Base-by-base conservation (phyloP, 805 yeast species). In the Candida patagonica region DNA sequence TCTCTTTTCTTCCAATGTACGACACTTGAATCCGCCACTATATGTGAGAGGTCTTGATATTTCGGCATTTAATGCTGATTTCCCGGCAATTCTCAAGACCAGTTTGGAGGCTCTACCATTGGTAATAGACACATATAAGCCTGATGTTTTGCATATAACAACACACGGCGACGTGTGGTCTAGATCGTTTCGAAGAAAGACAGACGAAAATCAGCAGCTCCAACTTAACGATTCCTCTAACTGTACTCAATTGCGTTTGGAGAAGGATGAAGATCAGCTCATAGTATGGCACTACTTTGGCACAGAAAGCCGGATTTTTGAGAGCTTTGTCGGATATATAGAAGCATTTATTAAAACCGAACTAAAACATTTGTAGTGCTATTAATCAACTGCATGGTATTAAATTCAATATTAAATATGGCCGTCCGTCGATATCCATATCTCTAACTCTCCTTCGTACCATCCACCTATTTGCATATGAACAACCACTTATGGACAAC, bases 111-210 rank as follows among this genome's bases (percentile, higher is more conserved):
- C 15, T 13, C 9, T 15, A 22, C 17, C 6, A 16, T 24, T 16
- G 24, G 6, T 10, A 7, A 12, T 19, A 9, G 6, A 6, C 21
- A 17, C 16, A 10, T 9, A 26, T 5, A 20, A 17, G 23, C 21
- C 20, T 31, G 40, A 35, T 10, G 12, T 12, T 32, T 24, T 13
- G 4, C 17, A 24, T 12, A 16, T 36, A 6, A 4, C 15, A 7
- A 17, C 39, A 16, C 13, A 15, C 13, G 38, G 38, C 16, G 42
- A 42, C 21, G 45, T 43, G 16, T 48, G 52, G 52, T 42, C 50
- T 7, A 26, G 52, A 21, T n/a, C 40, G n/a, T 47, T 32, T 35
- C 33, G 50, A n/a, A 30, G 52, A 9, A 34, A 17, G 22, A 25
- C 16, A 12, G 22, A 31, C 6, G 34, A 21, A 21, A 8, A 17